A percentile compares a stretch with the other conserved stretches of the same genome.
phyloP scores from a whole-genome alignment of 129 eudicot genomes.

The Flaveria bidentis region DNA sequence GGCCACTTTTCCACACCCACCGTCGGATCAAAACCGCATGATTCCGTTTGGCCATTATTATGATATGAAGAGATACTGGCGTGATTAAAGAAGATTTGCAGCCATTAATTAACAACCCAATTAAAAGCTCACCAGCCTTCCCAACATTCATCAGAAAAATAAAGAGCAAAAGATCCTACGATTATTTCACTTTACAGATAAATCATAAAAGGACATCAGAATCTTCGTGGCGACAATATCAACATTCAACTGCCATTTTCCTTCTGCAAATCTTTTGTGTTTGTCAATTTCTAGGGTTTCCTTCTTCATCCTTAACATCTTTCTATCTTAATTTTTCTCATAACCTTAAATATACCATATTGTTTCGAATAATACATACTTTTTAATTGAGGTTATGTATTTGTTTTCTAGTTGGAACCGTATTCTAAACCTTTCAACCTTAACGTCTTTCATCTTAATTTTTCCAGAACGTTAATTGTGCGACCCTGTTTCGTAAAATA shows the following conservation, averaged over 20 bases:
- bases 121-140: too few species aligned
- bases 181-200: slow-evolving; percentile 21
- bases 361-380: too few species aligned
- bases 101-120: neutral
- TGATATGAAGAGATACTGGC: slow-evolving; percentile 41
- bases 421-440: neutral
- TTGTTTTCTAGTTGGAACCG: too few species aligned
- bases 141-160: too few species aligned
- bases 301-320: neutral
- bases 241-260: slow-evolving; percentile 41
- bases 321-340: too few species aligned
- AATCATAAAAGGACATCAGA: slow-evolving; percentile 20
- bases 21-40: too few species aligned
- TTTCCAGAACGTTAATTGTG: too few species aligned
- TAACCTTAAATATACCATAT: too few species aligned
- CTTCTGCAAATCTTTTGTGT: slow-evolving; percentile 29
- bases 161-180: neutral
- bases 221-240: slow-evolving; percentile 15
- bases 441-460: too few species aligned
- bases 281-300: slow-evolving; percentile 36
- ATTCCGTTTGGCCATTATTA: slow-evolving; percentile 36
- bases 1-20: too few species aligned
- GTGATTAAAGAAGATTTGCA: slow-evolving; percentile 41
- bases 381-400: too few species aligned
- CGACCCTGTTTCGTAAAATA: too few species aligned